A percentile compares a stretch with the other conserved stretches of the same genome.
These are phyloP conservation scores for Acanthamoeba lenticulata DNA, from an alignment of 208 protist genomes.

Conservation along the genomic window DNA sequence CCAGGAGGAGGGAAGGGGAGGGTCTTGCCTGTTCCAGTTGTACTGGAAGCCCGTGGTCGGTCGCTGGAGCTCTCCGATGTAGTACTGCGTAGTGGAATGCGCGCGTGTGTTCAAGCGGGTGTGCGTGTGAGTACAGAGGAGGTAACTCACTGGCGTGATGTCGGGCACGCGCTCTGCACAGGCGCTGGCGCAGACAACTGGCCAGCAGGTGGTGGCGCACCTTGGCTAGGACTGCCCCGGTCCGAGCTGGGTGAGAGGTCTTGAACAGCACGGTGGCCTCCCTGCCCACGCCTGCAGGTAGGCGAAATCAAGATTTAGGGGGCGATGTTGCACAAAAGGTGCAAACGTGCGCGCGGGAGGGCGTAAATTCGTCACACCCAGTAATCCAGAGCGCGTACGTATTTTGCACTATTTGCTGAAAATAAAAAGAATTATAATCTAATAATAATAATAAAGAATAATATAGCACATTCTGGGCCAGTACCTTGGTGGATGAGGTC, in stretches of 20 bases:
- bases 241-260: neutral
- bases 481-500: slow-evolving; percentile 27
- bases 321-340: neutral
- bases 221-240: neutral
- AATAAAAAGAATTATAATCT: neutral
- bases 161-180: no score
- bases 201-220: neutral
- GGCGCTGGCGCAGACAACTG: no score
- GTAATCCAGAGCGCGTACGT: neutral
- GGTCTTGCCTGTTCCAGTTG: neutral
- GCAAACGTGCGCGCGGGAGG: neutral
- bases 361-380: neutral
- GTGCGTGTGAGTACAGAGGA: neutral
- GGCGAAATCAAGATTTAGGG: no score
- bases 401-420: neutral
- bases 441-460: neutral
- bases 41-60: neutral
- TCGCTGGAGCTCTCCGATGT: neutral
- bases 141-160: neutral
- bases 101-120: neutral
- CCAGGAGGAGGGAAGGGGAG: neutral
- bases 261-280: slow-evolving; percentile 16
- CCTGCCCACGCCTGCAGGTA: neutral
- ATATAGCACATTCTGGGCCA: neutral
- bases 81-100: neutral